These are phyloP conservation scores for Chalciporus chontae DNA, from an alignment of 768 basidiomycete species.

Conservation along the genomic window DNA sequence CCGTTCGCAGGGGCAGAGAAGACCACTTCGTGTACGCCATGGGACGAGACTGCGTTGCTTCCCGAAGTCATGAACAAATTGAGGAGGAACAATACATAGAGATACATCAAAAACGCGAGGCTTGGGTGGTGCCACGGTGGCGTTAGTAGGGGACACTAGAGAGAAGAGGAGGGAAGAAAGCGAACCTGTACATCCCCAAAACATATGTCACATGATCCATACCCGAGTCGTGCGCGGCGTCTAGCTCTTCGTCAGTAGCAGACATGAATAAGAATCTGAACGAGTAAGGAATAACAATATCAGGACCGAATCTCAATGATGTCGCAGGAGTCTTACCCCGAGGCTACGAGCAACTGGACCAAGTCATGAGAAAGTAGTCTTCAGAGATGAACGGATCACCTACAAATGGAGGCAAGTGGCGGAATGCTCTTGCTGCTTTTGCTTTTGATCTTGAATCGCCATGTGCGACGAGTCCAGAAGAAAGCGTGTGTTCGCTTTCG, in stretches of 20 bases:
- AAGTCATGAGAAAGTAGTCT: constrained; percentile 4
- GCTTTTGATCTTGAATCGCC: constrained; percentile 19
- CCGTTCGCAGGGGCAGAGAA: constrained; percentile 27
- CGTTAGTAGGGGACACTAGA: not conserved
- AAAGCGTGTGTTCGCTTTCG: constrained; percentile 65
- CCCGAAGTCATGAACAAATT: constrained; percentile 65
- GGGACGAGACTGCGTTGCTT: constrained; percentile 42
- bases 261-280: constrained; percentile 82
- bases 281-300: not conserved
- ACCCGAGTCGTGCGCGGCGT: constrained; percentile 59
- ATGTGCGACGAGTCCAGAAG: constrained; percentile 31
- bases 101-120: constrained; percentile 73
- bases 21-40: constrained; percentile 2
- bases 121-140: constrained; percentile 33
- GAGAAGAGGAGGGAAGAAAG: not conserved
- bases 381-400: constrained; percentile 31
- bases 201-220: constrained; percentile 94
- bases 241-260: constrained; percentile 88
- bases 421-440: constrained; percentile 59
- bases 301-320: not conserved
- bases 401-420: constrained; percentile 87
- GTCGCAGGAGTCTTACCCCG: constrained; percentile 48
- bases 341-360: constrained; percentile 62
- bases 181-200: constrained; percentile 77
- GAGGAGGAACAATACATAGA: constrained; percentile 66